Conservation (phyloP, 768 basidiomycete genomes). For the Lentinula edodes region DNA sequence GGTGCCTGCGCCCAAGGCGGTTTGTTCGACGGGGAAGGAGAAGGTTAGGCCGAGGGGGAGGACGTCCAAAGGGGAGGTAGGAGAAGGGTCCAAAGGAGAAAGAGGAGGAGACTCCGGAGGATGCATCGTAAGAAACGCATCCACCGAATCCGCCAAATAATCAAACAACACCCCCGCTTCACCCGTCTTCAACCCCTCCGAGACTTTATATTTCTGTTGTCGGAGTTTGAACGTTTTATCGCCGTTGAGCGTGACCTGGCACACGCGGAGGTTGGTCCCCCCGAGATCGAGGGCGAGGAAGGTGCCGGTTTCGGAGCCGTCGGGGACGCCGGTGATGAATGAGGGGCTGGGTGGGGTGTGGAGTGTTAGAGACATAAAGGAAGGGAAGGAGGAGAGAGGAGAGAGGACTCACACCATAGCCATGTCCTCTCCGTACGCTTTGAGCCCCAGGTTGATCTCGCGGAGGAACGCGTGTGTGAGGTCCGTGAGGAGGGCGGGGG, state of each 20-base stretch:
- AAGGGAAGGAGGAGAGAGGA: no score
- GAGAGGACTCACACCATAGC: slow-evolving; percentile 93
- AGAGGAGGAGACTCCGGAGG: slow-evolving; percentile 24
- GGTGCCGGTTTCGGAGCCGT: slow-evolving; percentile 94
- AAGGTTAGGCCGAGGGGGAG: slow-evolving; percentile 86
- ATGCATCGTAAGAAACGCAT: slow-evolving; percentile 79
- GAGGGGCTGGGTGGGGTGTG: no score
- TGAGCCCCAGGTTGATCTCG: slow-evolving; percentile 79
- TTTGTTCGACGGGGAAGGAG: slow-evolving; percentile 97
- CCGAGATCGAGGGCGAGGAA: slow-evolving; percentile 96
- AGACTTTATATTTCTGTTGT: slow-evolving; percentile 97
- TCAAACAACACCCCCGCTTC: slow-evolving; percentile 88
- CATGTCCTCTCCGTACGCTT: slow-evolving; percentile 71
- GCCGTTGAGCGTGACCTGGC: slow-evolving; percentile 88
- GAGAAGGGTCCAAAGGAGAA: slow-evolving; percentile 7
- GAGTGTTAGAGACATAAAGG: no score
- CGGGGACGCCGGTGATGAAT: no score
- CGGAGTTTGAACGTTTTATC: slow-evolving; percentile 84
- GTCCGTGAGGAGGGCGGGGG: slow-evolving; percentile 50
- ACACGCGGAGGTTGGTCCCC: slow-evolving; percentile 96
- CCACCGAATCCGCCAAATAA: slow-evolving; percentile 96
- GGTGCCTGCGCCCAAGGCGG: slow-evolving; percentile 83
- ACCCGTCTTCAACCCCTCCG: slow-evolving; percentile 88
- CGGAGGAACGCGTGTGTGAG: slow-evolving; percentile 68
- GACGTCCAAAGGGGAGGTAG: no score